A percentile compares a stretch with the other conserved stretches of the same genome.
Conservation (phyloP, 345 rosid species). For the Pistacia integerrima region DNA sequence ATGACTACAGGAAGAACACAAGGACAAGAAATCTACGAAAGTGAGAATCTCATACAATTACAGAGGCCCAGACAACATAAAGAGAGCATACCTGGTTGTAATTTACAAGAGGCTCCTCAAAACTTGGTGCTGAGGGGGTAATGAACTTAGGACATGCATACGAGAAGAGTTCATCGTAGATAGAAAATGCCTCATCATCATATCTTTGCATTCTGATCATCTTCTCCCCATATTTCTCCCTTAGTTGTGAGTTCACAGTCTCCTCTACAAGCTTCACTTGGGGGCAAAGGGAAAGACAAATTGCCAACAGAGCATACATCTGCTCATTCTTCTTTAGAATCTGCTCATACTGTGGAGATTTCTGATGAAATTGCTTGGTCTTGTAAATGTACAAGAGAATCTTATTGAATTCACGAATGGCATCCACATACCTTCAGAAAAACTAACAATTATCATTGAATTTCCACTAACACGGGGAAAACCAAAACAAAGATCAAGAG, state of each 20-base stretch:
- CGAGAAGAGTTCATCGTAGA: constrained; percentile 94
- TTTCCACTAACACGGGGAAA: constrained; percentile 6
- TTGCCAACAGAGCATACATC: constrained; percentile 93
- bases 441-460: neutral
- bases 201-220: constrained; percentile 91
- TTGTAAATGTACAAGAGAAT: constrained; percentile 90
- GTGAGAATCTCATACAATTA: neutral
- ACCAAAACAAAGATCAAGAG: neutral
- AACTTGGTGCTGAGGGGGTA: constrained; percentile 91
- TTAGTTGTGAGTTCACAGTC: constrained; percentile 78
- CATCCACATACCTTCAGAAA: constrained; percentile 77
- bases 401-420: constrained; percentile 93
- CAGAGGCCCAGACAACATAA: neutral
- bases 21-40: neutral
- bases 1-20: neutral
- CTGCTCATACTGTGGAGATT: constrained; percentile 93
- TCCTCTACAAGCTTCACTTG: constrained; percentile 91
- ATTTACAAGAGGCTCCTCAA: constrained; percentile 91
- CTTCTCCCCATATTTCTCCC: constrained; percentile 98
- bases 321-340: constrained; percentile 97
- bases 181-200: constrained; percentile 83
- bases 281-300: constrained; percentile 89
- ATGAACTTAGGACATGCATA: constrained; percentile 99
- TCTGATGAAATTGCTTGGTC: constrained; percentile 92
- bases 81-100: constrained; percentile 75